Evolutionary conservation across 2,329 filamentous ascomycete genomes (phyloP), one percentile per base, ranked within the genome.

Genomic region (Xylariaceae sp.): DNA sequence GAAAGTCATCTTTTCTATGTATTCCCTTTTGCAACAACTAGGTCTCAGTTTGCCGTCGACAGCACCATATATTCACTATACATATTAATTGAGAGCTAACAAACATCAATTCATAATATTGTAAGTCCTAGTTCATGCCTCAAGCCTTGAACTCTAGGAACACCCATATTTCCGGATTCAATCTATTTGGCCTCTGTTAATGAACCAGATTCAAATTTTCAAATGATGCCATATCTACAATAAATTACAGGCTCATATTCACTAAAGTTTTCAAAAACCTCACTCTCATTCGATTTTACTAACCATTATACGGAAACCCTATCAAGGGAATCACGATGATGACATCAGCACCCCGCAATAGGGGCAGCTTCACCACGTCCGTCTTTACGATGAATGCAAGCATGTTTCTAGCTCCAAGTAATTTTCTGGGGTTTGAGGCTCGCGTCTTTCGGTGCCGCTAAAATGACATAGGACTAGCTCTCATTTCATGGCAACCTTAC

Each of bases 11-110:
- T 66, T 54, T 69, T 69, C 67, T 72, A 75, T 7, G 65, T 29
- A 26, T 65, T 63, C 53, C 72, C 73, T 7, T 74, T 70, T 41
- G 65, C 64, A 5, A 66, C 67, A 2, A 71, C 52, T 0, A 76
- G 56, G 48, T 76, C 74, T 2, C 64, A 44, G 14, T 65, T 67
- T 20, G 63, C 60, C 1, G 73, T 73, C 7, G 76, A 52, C 1
- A 73, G 73, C 1, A 43, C 23, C 45, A 69, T 58, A 41, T 57
- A 69, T 1, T 63, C 49, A 0, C 10, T 48, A 2, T 16, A 37
- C 32, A 14, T 1, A n/a, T n/a, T n/a, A 46, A 43, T 32, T 19
- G 2, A 21, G 5, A 42, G 41, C 14, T 55, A 37, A 10, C 14
- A 12, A 37, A 12, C 32, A 14, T 10, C 14, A 4, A 7, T 37